phyloP scores from a whole-genome alignment of 176 grass and related monocot species.

The Phoenix dactylifera region DNA sequence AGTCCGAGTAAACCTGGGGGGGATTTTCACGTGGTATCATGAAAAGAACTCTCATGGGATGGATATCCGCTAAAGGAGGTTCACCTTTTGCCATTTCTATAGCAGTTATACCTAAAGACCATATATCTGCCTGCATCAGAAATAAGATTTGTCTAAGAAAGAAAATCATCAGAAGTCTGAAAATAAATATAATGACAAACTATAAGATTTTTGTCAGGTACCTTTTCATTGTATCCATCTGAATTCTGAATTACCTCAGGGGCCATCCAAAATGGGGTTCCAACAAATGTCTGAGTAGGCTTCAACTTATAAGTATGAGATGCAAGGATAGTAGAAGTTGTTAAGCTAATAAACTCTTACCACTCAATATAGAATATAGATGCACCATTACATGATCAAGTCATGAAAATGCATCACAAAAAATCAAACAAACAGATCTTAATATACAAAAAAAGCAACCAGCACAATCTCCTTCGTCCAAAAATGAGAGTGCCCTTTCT shows the following conservation, averaged over 20 bases:
- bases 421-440: too few species aligned
- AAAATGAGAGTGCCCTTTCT: too few species aligned
- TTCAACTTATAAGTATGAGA: not conserved
- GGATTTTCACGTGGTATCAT: slow-evolving; percentile 99
- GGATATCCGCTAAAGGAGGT: slow-evolving; percentile 96
- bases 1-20: slow-evolving; percentile 67
- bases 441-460: too few species aligned
- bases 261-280: slow-evolving; percentile 99
- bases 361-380: too few species aligned
- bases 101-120: slow-evolving; percentile 99
- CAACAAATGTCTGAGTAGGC: slow-evolving; percentile 88
- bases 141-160: slow-evolving; percentile 29
- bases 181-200: slow-evolving; percentile 9
- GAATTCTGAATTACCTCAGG: slow-evolving; percentile 99
- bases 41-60: slow-evolving; percentile 99
- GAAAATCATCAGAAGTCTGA: not conserved
- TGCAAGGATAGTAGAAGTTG: too few species aligned
- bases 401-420: too few species aligned
- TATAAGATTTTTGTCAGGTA: slow-evolving; percentile 4
- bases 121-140: slow-evolving; percentile 91
- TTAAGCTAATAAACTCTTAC: too few species aligned
- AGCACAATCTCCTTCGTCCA: too few species aligned
- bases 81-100: slow-evolving; percentile 99
- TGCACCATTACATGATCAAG: too few species aligned
- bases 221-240: slow-evolving; percentile 99